Evolutionary conservation across 2,329 filamentous ascomycete genomes (phyloP), one percentile per base, ranked within the genome.

Genomic region (Metarhizium sp.): DNA sequence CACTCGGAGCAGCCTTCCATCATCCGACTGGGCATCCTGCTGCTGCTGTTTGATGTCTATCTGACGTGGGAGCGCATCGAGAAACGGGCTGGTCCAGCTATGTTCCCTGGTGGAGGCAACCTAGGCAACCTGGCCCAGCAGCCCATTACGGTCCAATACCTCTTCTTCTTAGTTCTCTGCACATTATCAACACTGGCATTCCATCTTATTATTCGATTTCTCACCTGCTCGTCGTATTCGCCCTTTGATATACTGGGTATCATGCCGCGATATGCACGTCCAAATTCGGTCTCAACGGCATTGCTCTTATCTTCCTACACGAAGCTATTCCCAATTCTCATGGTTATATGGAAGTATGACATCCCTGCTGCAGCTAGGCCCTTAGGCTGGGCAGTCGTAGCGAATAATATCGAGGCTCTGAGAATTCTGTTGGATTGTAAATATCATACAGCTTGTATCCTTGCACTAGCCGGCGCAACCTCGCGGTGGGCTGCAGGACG

Each of bases 61-160:
- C 79, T 99, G 45, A 97, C 94, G 38, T 97, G 94, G 94, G 92
- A 92, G 32, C 90, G 92, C 61, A 95, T 97, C 71, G 92, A 97
- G 70, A 95, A 95, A 71, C 86, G 92, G 64, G 82, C 81, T 3
- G 72, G 77, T 13, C 75, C 79, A 6, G 66, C 69, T 54, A 69
- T 74, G 14, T 53, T 56, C 48, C 68, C 63, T 63, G 73, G 59
- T 7, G 72, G 75, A 53, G 78, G 73, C 62, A 81, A 78, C 63
- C 75, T 86, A 55, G 80, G 82, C 36, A 76, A 73, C 40, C 73
- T 87, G 4, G 77, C 82, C 2, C 75, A 80, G 59, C 81, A 85
- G 65, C 86, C 88, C 2, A 91, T 92, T 58, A 79, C 91, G 32
- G 75, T 87, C n/a, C 88, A 92, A 73, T 92, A 92, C 68, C 66